Conservation (phyloP, 164 flowering plant genomes). For the Vitis cinerea region DNA sequence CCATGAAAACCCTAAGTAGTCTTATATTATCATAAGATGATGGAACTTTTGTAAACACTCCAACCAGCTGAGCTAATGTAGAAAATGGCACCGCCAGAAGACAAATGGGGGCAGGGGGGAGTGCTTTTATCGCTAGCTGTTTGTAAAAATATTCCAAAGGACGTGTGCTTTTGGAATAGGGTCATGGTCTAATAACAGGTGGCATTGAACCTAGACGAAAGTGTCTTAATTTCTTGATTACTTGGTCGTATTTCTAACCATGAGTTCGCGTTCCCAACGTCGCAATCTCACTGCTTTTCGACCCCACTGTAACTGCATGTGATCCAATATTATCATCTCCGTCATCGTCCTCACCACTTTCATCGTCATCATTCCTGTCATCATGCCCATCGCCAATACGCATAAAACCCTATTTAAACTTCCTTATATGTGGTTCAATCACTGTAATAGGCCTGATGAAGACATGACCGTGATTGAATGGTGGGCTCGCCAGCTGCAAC, state of each 20-base stretch:
- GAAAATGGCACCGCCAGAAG: no score
- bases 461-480: no score
- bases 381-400: neutral
- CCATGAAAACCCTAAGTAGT: no score
- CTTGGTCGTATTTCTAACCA: neutral
- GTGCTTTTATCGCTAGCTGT: neutral
- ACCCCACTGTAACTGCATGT: neutral
- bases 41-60: no score
- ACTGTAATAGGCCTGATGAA: no score
- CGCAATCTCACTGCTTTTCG: constrained; percentile 6
- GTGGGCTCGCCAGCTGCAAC: no score
- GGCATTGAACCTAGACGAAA: constrained; percentile 25
- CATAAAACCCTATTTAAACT: no score
- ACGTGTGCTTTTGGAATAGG: constrained; percentile 4
- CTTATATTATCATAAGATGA: no score
- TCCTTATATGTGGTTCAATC: no score
- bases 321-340: constrained; percentile 3
- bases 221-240: neutral
- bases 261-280: neutral
- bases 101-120: no score
- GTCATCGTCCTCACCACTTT: constrained; percentile 3
- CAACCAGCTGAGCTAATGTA: no score
- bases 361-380: neutral
- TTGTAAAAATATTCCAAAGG: neutral
- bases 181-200: neutral